These are phyloP conservation scores for Diversispora epigaea DNA, from an alignment of 192 early-diverging fungal species.

Conservation along the genomic window DNA sequence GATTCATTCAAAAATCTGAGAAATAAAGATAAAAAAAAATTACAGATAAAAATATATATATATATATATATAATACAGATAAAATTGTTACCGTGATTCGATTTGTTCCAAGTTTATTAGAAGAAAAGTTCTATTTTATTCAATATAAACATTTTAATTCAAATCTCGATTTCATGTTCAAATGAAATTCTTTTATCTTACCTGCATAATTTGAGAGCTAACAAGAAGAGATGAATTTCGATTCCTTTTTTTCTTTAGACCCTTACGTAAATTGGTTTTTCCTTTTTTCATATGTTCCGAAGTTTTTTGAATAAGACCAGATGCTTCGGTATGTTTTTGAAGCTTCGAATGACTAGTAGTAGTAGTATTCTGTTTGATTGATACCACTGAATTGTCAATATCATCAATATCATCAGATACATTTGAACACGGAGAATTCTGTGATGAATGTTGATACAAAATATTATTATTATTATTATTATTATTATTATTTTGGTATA, in stretches of 20 bases:
- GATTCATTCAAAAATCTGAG: not conserved
- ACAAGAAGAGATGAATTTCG: not conserved
- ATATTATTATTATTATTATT: too few species aligned
- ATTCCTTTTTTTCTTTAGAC: not conserved
- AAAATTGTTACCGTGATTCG: slow-evolving; percentile 2
- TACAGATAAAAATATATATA: not conserved
- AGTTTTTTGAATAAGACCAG: not conserved
- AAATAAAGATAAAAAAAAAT: not conserved
- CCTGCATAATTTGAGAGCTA: slow-evolving; percentile 16
- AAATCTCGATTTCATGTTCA: not conserved
- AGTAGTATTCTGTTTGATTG: too few species aligned
- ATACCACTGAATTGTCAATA: too few species aligned
- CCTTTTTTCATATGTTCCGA: not conserved
- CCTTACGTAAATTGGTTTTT: not conserved
- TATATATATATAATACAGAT: not conserved
- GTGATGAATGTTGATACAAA: not conserved
- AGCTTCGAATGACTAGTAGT: too few species aligned
- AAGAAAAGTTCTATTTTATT: not conserved
- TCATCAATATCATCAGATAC: not conserved
- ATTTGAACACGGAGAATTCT: not conserved
- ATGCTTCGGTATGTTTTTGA: not conserved
- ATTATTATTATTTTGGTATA: not conserved
- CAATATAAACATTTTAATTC: not conserved
- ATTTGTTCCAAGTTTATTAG: slow-evolving; percentile 8
- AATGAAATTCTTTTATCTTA: not conserved